phyloP scores from a whole-genome alignment of 2,329 filamentous ascomycete species.

The Colletotrichum agaves region DNA sequence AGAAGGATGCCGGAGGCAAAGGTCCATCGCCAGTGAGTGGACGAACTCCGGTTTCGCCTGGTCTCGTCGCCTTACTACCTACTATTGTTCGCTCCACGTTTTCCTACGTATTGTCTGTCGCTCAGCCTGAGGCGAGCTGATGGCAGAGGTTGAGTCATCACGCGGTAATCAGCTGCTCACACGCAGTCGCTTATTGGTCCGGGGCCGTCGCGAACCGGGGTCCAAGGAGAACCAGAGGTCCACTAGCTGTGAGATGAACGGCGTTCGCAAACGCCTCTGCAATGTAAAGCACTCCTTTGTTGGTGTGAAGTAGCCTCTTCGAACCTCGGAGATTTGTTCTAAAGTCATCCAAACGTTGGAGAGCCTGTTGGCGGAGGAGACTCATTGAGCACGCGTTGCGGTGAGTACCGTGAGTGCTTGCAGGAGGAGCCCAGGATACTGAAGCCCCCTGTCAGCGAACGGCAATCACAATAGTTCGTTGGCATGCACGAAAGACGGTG shows the following conservation, averaged over 20 bases:
- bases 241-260: neutral
- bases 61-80: neutral
- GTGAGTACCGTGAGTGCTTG: slow-evolving; percentile 5
- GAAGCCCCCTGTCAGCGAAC: slow-evolving; percentile 13
- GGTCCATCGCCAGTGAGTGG: neutral
- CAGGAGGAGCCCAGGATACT: slow-evolving; percentile 11
- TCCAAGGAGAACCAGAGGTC: neutral
- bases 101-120: neutral
- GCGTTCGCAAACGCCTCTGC: neutral
- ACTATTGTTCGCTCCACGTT: neutral
- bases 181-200: slow-evolving; percentile 15
- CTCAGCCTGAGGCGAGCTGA: neutral
- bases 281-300: neutral
- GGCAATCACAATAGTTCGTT: slow-evolving; percentile 18
- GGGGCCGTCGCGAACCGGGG: neutral
- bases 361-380: neutral
- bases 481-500: slow-evolving; percentile 20
- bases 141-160: slow-evolving; percentile 32
- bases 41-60: neutral
- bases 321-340: neutral
- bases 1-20: neutral
- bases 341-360: neutral
- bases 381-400: slow-evolving; percentile 1
- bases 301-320: neutral
- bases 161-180: neutral